Conservation (phyloP, 305 asterid species). For the Fraxinus floribunda region DNA sequence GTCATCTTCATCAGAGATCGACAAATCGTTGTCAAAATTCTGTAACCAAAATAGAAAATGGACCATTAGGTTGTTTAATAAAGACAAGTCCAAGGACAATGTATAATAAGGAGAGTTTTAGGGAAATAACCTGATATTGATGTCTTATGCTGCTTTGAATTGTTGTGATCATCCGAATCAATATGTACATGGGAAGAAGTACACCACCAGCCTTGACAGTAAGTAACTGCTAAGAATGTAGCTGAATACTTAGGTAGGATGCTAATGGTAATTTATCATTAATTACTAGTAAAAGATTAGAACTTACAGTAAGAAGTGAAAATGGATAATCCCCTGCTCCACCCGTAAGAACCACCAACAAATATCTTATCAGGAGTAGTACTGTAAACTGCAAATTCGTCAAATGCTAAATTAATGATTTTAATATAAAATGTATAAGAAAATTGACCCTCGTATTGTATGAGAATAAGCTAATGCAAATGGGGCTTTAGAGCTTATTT, state of each 20-base stretch:
- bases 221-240: slow-evolving; percentile 50
- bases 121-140: slow-evolving; percentile 38
- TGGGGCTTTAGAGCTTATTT: no score
- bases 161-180: slow-evolving; percentile 50
- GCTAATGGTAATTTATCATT: not conserved
- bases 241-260: not conserved
- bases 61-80: not conserved
- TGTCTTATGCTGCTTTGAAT: slow-evolving; percentile 48
- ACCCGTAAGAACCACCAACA: slow-evolving; percentile 48
- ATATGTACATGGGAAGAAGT: slow-evolving; percentile 73
- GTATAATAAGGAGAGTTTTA: not conserved
- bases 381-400: slow-evolving; percentile 66
- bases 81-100: not conserved
- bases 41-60: not conserved
- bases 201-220: slow-evolving; percentile 63
- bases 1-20: not conserved
- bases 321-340: slow-evolving; percentile 60
- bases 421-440: not conserved
- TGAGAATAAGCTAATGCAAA: not conserved
- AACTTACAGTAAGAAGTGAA: slow-evolving; percentile 71
- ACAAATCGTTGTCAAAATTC: not conserved
- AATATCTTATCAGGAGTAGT: slow-evolving; percentile 58
- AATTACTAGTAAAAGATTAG: not conserved
- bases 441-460: not conserved
- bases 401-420: not conserved